Evolutionary conservation across 345 rosid genomes (phyloP).

Genomic region (Fremontodendron californicum): DNA sequence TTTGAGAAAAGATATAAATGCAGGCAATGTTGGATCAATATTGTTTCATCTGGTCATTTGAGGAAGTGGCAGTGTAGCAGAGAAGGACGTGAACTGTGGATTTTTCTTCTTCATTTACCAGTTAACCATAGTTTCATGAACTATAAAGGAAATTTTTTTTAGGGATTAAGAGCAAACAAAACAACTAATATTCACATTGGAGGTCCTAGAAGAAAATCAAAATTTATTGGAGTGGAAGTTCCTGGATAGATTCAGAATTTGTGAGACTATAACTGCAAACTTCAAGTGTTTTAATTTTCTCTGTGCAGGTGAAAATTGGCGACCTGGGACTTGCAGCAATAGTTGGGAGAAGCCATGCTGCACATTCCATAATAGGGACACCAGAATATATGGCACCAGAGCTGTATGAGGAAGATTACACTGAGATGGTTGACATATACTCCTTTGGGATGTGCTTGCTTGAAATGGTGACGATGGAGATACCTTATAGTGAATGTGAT

Average conservation of each 20-base stretch:
- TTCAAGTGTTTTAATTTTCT: constrained; percentile 2
- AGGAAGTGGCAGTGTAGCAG: not conserved
- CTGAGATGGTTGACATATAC: constrained; percentile 64
- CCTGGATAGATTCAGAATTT: not conserved
- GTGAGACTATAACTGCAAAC: not conserved
- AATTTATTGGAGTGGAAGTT: not conserved
- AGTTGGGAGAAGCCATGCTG: constrained; percentile 56
- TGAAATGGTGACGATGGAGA: constrained; percentile 67
- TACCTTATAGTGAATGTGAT: constrained; percentile 66
- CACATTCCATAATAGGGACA: constrained; percentile 62
- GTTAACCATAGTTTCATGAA: not conserved
- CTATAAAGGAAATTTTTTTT: not conserved
- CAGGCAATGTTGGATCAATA: not conserved
- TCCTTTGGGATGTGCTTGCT: constrained; percentile 67
- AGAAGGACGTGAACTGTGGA: not conserved
- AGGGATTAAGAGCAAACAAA: not conserved
- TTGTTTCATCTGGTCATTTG: not conserved
- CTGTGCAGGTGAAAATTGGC: constrained; percentile 58
- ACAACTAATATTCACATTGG: not conserved
- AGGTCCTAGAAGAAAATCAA: not conserved
- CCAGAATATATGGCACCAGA: constrained; percentile 77
- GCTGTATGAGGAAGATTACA: constrained; percentile 69
- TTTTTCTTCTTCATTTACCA: not conserved
- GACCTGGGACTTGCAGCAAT: constrained; percentile 68
- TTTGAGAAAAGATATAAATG: not conserved